Percentiles rank a stretch among this genome's conserved stretches.
Conservation (phyloP, 2,329 filamentous ascomycete species). For the Aaosphaeria arxii region DNA sequence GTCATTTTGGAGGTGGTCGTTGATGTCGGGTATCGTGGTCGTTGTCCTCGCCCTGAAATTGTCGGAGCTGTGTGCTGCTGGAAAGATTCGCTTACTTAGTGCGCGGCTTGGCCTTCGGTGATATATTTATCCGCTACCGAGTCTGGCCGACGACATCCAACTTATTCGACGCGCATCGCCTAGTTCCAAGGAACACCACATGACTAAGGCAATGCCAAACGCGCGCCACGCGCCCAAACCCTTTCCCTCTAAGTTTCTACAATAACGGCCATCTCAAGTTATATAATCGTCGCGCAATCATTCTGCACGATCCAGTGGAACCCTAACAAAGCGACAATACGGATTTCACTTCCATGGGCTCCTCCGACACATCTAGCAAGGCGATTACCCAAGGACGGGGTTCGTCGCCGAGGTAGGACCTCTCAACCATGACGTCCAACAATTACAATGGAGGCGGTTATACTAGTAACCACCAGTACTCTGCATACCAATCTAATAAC, state of each 20-base stretch:
- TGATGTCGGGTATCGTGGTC: slow-evolving; percentile 28
- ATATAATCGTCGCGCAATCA: too few species aligned
- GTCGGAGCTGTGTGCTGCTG: slow-evolving; percentile 9
- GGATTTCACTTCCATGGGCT: too few species aligned
- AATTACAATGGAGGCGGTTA: slow-evolving; percentile 26
- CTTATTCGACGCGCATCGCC: not conserved
- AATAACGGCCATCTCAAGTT: too few species aligned
- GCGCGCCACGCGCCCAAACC: not conserved
- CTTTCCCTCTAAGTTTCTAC: too few species aligned
- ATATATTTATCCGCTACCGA: not conserved
- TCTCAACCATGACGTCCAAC: slow-evolving; percentile 20
- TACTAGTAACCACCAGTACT: slow-evolving; percentile 25
- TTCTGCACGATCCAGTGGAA: too few species aligned
- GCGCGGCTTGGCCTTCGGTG: not conserved
- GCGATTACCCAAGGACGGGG: too few species aligned
- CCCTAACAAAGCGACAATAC: too few species aligned
- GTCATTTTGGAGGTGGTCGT: slow-evolving; percentile 58
- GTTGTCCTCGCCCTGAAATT: slow-evolving; percentile 13
- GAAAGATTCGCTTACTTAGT: slow-evolving; percentile 5
- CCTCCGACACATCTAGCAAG: too few species aligned
- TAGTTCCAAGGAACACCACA: too few species aligned
- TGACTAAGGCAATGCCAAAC: not conserved
- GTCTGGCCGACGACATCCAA: not conserved
- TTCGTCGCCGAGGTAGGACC: too few species aligned
- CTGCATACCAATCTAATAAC: slow-evolving; percentile 22